Percentiles rank a stretch among this genome's conserved stretches.
phyloP scores from a whole-genome alignment of 1,284 basidiomycete genomes.

The Cerioporus squamosus region DNA sequence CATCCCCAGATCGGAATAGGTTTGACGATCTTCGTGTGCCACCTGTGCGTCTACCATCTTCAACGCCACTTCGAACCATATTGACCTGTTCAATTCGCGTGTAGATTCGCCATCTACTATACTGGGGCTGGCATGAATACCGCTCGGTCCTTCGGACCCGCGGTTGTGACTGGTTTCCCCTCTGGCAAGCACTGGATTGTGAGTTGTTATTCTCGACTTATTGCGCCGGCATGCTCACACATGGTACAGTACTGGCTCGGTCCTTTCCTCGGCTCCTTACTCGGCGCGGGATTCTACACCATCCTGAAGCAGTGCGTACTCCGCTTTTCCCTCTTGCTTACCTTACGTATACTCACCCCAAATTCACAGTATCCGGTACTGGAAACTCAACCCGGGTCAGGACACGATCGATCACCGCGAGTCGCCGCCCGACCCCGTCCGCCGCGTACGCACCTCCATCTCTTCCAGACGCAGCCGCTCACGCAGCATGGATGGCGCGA shows the following conservation, averaged over 20 bases:
- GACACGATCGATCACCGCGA: conserved; percentile 43
- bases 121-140: conserved; percentile 72
- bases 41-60: conserved; percentile 50
- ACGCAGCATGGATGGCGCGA: neutral
- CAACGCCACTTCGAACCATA: neutral
- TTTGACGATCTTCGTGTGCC: conserved; percentile 67
- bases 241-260: conserved; percentile 53
- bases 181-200: conserved; percentile 65
- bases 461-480: conserved; percentile 4
- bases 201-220: conserved; percentile 35
- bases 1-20: conserved; percentile 65
- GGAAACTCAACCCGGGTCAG: conserved; percentile 57
- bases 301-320: conserved; percentile 57
- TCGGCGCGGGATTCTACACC: conserved; percentile 61
- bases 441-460: conserved; percentile 12
- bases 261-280: conserved; percentile 63
- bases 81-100: neutral
- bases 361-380: conserved; percentile 47
- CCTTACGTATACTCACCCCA: neutral
- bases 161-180: conserved; percentile 65
- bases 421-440: conserved; percentile 44
- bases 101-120: conserved; percentile 50
- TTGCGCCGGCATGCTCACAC: neutral
- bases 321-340: neutral
- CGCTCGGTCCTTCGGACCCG: conserved; percentile 77